Base-by-base conservation (phyloP, 306 rosid species). In the Canavalia ensiformis region DNA sequence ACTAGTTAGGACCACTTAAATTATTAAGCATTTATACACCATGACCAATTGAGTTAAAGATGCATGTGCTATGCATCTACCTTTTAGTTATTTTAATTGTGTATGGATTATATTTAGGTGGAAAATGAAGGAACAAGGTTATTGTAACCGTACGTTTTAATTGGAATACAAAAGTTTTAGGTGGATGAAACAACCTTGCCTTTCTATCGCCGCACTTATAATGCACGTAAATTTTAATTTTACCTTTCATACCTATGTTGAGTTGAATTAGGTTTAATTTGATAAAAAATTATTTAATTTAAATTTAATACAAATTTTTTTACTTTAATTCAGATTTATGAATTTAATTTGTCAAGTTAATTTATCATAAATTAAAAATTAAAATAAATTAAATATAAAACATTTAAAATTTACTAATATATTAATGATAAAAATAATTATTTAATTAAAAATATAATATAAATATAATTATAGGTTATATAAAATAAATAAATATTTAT, bases 1-100 rank as follows among this genome's bases (percentile, higher is more conserved):
- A 29, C 63, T 18, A 50, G 72, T 49, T 64, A 49, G 72, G 72
- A 68, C 73, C 81, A 76, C 58, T 8, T 60, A 39, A 80, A 37
- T 30, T 60, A 49, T 37, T 59, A 49, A 50, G 47, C 51, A 70
- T 12, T 79, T 35, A 70, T 34, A 11, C 68, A 29, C 8, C 7
- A 67, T 18, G 37, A 8, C 31, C 60, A 49, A 6, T 79, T 5
- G 76, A 68, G 39, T 44, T 57, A 33, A 66, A 69, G 10, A 37
- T 60, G 72, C 35, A 54, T 37, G 79, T 57, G 68, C 79, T 4
- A 41, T 56, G 6, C 55, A 37, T 60, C 18, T 33, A 60, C 13
- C 28, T 71, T 10, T 6, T 55, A 39, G 41, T 55, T 71, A 2
- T 34, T 34, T 50, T 33, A 6, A 33, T 71, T 71, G 51, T 18